Evolutionary conservation across 2,329 filamentous ascomycete species (phyloP).

Genomic region (Elsinoe necatrix): DNA sequence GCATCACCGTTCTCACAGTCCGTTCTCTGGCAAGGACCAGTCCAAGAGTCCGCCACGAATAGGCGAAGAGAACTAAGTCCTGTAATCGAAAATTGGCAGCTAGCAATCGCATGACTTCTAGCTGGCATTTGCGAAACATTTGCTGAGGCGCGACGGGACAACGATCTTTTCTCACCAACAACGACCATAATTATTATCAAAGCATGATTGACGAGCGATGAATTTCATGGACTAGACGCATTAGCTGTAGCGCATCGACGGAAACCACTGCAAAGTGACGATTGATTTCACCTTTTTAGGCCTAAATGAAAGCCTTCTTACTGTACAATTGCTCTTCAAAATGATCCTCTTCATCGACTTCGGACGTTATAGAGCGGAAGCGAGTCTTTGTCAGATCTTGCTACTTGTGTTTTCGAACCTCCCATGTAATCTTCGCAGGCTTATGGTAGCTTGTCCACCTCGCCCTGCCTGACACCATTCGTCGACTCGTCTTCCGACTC

Average conservation of each 20-base stretch:
- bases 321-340: background rate
- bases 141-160: too few species aligned
- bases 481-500: conserved; percentile 18
- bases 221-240: conserved; percentile 15
- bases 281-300: background rate
- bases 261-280: background rate
- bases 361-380: too few species aligned
- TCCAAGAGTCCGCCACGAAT: conserved; percentile 23
- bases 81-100: background rate
- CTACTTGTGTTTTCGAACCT: too few species aligned
- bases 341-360: too few species aligned
- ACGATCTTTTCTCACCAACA: background rate
- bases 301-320: background rate
- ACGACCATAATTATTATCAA: background rate
- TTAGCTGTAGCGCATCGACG: background rate
- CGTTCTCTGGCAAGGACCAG: conserved; percentile 21
- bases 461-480: conserved; percentile 18
- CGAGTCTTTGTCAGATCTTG: too few species aligned
- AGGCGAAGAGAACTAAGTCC: conserved; percentile 21
- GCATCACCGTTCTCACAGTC: conserved; percentile 16
- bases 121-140: too few species aligned
- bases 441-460: conserved; percentile 16
- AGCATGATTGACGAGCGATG: conserved; percentile 13
- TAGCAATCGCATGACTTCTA: too few species aligned
- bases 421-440: too few species aligned